Conservation (phyloP, 2,329 filamentous ascomycete species). For the Fonsecaea erecta region DNA sequence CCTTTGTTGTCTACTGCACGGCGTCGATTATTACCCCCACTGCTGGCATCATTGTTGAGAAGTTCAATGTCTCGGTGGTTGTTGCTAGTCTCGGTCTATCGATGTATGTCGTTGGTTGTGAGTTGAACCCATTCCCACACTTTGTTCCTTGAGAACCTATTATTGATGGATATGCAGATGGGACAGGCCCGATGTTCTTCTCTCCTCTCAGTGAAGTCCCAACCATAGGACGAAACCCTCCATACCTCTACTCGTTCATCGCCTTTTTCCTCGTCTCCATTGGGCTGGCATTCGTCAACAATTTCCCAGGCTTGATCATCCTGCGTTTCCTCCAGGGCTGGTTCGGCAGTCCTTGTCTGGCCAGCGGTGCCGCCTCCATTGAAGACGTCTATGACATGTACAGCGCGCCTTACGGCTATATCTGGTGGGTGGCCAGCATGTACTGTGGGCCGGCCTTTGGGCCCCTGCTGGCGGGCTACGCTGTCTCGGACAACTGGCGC, state of each 20-base stretch:
- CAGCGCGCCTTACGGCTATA: constrained; percentile 62
- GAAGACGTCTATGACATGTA: constrained; percentile 58
- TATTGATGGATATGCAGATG: constrained; percentile 42
- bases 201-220: constrained; percentile 71
- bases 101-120: constrained; percentile 41
- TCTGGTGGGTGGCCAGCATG: constrained; percentile 59
- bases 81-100: constrained; percentile 42
- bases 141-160: neutral
- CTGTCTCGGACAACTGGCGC: constrained; percentile 62
- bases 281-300: constrained; percentile 66
- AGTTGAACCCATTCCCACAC: neutral
- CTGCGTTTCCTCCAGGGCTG: constrained; percentile 68
- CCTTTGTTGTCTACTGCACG: constrained; percentile 46
- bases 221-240: constrained; percentile 67
- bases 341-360: constrained; percentile 68
- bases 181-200: constrained; percentile 65
- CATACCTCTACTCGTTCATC: constrained; percentile 70
- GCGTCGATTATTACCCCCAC: constrained; percentile 43
- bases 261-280: constrained; percentile 70
- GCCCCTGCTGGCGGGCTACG: constrained; percentile 63
- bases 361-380: constrained; percentile 58
- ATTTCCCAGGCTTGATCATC: constrained; percentile 67
- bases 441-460: constrained; percentile 39
- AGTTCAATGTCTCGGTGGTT: constrained; percentile 40
- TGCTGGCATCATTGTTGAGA: constrained; percentile 34